Percentiles rank a stretch among this genome's conserved stretches.
These are phyloP conservation scores for Exidia glandulosa DNA, from an alignment of 768 basidiomycete genomes.

Conservation along the genomic window DNA sequence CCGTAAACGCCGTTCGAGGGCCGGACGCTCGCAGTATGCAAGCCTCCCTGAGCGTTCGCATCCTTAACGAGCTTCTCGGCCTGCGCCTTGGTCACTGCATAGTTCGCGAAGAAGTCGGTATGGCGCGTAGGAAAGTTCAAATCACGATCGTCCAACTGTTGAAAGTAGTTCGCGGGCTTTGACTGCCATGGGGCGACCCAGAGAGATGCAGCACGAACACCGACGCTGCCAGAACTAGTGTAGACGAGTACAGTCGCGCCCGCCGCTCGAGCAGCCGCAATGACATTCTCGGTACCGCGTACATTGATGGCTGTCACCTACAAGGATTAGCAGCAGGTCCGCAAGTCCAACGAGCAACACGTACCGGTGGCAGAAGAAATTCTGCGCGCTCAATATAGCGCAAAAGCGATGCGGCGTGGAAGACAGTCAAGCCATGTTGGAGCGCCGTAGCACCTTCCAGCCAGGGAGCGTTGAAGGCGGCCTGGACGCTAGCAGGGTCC, in stretches of 20 bases:
- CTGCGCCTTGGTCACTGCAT: conserved; percentile 51
- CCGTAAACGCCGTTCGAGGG: conserved; percentile 72
- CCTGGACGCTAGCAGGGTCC: conserved; percentile 38
- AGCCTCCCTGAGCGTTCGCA: conserved; percentile 29
- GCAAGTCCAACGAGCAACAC: neutral
- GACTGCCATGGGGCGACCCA: conserved; percentile 70
- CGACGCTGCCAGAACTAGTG: conserved; percentile 64
- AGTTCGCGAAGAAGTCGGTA: conserved; percentile 65
- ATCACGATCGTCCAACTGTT: conserved; percentile 49
- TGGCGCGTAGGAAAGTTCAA: conserved; percentile 38
- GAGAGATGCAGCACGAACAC: conserved; percentile 45
- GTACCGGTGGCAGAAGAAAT: conserved; percentile 30
- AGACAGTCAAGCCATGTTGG: conserved; percentile 44
- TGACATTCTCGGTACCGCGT: conserved; percentile 53
- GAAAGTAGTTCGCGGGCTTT: conserved; percentile 44
- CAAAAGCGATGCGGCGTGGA: conserved; percentile 69
- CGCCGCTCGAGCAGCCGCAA: conserved; percentile 41
- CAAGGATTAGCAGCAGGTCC: neutral
- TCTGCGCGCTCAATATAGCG: conserved; percentile 61
- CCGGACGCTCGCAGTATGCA: conserved; percentile 45
- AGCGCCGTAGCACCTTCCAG: conserved; percentile 13
- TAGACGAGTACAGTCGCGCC: conserved; percentile 53
- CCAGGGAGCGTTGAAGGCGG: conserved; percentile 60
- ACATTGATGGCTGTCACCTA: conserved; percentile 53
- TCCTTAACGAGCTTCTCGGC: conserved; percentile 42